Evolutionary conservation across 78 protist species (phyloP).

Genomic region (Dictyostelium firmibasis): DNA sequence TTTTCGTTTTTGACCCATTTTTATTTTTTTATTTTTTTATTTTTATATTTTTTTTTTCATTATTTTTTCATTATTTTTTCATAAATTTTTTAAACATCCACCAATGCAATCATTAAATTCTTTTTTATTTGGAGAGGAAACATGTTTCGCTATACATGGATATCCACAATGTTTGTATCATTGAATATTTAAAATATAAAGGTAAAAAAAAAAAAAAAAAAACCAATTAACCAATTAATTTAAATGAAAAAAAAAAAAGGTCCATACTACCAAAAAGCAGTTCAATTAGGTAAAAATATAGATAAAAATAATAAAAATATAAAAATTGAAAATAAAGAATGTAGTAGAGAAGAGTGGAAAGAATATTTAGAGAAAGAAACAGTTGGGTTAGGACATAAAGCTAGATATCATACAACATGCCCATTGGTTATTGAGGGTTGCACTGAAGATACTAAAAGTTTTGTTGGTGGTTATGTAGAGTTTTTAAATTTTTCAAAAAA

Average conservation of each 20-base stretch:
- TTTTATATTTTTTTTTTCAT: background rate
- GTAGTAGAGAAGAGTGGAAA: constrained; percentile 43
- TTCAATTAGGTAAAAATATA: constrained; percentile 27
- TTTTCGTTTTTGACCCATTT: background rate
- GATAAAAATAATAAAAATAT: constrained; percentile 2
- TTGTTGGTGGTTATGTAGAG: constrained; percentile 70
- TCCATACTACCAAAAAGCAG: constrained; percentile 64
- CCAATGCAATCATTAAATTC: constrained; percentile 6
- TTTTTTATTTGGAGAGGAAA: constrained; percentile 49
- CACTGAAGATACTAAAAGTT: constrained; percentile 28
- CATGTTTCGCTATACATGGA: constrained; percentile 59
- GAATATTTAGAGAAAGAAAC: constrained; percentile 10
- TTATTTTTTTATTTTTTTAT: background rate
- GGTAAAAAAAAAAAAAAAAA: background rate
- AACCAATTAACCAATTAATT: background rate
- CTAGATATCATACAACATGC: constrained; percentile 61
- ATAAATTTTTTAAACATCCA: background rate
- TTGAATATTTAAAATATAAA: no score
- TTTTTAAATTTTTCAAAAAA: constrained; percentile 45
- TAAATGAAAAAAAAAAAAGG: background rate
- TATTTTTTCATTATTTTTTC: background rate
- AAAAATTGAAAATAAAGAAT: background rate
- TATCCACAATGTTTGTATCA: constrained; percentile 25
- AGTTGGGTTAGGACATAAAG: background rate
- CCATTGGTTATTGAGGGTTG: constrained; percentile 64